These are phyloP conservation scores for Neurospora sp. DNA, from an alignment of 2,329 filamentous ascomycete genomes.

Conservation along the genomic window DNA sequence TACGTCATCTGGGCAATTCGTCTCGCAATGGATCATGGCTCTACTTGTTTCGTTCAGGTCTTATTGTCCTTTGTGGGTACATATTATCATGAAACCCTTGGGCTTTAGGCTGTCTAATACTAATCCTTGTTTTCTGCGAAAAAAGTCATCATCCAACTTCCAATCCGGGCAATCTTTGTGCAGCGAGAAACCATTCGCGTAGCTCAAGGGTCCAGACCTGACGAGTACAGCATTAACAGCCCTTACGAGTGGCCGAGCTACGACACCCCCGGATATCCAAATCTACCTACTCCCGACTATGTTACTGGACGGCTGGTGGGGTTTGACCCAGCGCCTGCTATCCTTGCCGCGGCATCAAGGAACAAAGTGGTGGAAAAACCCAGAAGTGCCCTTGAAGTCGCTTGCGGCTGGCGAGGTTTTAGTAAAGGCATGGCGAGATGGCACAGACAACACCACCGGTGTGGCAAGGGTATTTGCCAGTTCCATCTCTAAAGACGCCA, in stretches of 20 bases:
- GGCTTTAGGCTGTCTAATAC: neutral
- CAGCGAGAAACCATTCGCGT: neutral
- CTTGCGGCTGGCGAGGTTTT: neutral
- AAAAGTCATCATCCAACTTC: neutral
- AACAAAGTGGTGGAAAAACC: neutral
- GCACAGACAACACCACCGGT: neutral
- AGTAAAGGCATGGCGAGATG: neutral
- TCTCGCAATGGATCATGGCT: neutral
- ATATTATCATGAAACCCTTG: neutral
- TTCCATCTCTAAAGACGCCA: neutral
- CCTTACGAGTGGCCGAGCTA: neutral
- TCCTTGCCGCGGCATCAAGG: neutral
- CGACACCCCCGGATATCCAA: neutral
- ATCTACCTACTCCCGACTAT: neutral
- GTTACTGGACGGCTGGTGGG: neutral
- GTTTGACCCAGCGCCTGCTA: neutral
- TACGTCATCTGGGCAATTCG: neutral
- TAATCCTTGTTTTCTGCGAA: neutral
- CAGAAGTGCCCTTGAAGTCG: neutral
- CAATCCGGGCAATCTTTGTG: neutral
- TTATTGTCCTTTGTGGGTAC: neutral
- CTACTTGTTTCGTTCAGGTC: neutral
- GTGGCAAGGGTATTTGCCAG: constrained; percentile 1
- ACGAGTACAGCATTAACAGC: neutral
- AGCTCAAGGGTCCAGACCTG: neutral